These are phyloP conservation scores for Castanea mollissima DNA, from an alignment of 306 rosid genomes.

Conservation along the genomic window DNA sequence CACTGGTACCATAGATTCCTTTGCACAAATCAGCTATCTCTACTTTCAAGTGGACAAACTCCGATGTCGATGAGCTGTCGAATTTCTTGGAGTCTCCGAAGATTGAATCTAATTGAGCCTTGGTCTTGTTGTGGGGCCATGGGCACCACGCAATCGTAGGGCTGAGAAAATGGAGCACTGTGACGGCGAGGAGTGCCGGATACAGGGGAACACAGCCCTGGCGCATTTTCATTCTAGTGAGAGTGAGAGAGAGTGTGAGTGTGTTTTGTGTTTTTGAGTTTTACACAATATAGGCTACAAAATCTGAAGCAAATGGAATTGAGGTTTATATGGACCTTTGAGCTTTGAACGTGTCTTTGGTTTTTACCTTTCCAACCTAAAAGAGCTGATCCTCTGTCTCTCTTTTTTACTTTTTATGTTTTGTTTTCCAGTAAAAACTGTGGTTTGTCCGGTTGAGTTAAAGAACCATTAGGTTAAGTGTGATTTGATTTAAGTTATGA, in stretches of 20 bases:
- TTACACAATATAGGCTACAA: neutral
- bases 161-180: constrained; percentile 19
- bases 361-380: too few species aligned
- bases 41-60: constrained; percentile 58
- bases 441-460: too few species aligned
- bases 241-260: neutral
- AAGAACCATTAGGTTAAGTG: too few species aligned
- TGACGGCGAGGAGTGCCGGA: constrained; percentile 17
- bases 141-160: constrained; percentile 61
- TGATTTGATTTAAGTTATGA: too few species aligned
- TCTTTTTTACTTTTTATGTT: too few species aligned
- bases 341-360: too few species aligned
- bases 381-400: too few species aligned
- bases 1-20: too few species aligned
- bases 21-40: too few species aligned
- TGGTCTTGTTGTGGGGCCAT: constrained; percentile 50
- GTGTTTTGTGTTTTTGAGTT: too few species aligned
- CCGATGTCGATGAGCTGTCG: constrained; percentile 71
- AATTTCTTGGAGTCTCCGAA: constrained; percentile 62
- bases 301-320: neutral
- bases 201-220: constrained; percentile 5
- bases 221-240: constrained; percentile 23
- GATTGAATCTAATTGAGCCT: constrained; percentile 32
- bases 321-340: neutral
- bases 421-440: too few species aligned